Evolutionary conservation across 1,284 basidiomycete species (phyloP), one percentile per base, ranked within the genome.

Genomic region (Melampsora larici-populina): DNA sequence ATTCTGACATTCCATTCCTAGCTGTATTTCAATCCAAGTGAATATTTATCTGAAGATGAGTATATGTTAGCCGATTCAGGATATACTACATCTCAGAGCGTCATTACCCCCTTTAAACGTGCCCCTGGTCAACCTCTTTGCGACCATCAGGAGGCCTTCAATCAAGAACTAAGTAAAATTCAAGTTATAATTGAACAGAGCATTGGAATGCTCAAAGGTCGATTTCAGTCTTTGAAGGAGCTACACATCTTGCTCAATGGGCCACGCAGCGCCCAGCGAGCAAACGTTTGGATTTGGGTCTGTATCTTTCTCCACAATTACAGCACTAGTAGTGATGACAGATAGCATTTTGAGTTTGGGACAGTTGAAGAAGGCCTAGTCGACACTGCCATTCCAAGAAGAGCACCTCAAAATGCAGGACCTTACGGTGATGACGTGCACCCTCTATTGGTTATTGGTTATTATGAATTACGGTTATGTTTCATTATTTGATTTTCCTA

Each of bases 151-250:
- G 43, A 43, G 15, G n/a, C 46, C 17, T 29, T 13, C 36, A 36
- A 36, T 36, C 36, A 36, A 9, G 36, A 36, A 3, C 36, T 36
- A 36, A 36, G 36, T 36, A n/a, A 5, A 21, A 18, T 69, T 0
- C 5, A 18, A n/a, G 66, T 69, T 8, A 31, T 43, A 29, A 69
- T 48, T 49, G 40, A 69, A 2, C 66, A 69, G 33, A 40, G 66
- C 3, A 69, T 46, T 48, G 40, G 66, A 2, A 48, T 49, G 24
- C 21, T 49, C 2, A 69, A 69, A 46, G 66, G 66, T 31, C 18
- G 4, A 0, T 4, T 49, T 69, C 66, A 69, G 46, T 69, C 40
- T 1, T n/a, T 69, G 0, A 0, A 31, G 49, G 43, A 26, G 6
- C 46, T 69, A 4, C 0, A 21, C n/a, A 17, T n/a, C 1, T 29